Evolutionary conservation across 352 stramenopile species (phyloP).

Genomic region (Poterioochromonas sp.): DNA sequence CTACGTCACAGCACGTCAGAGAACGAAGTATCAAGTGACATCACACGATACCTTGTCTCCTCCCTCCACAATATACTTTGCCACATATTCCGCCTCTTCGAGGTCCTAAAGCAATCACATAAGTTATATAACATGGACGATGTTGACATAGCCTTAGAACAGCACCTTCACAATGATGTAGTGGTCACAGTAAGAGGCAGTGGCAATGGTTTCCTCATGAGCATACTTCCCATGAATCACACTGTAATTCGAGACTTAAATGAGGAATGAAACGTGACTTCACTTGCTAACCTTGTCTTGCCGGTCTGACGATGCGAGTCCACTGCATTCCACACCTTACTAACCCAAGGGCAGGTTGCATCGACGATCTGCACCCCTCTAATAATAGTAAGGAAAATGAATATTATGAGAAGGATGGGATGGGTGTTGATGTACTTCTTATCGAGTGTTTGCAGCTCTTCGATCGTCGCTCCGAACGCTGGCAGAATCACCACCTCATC

Average conservation of each 20-base stretch:
- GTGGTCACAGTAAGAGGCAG: conserved; percentile 60
- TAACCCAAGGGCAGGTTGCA: conserved; percentile 72
- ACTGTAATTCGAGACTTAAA: conserved; percentile 49
- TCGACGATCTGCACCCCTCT: conserved; percentile 65
- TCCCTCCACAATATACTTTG: conserved; percentile 64
- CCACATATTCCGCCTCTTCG: conserved; percentile 67
- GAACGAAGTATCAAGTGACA: neutral
- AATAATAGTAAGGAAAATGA: neutral
- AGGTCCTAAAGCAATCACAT: conserved; percentile 46
- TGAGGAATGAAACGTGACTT: neutral
- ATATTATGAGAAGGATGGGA: neutral
- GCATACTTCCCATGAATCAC: conserved; percentile 72
- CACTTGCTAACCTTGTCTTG: conserved; percentile 15
- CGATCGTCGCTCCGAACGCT: conserved; percentile 62
- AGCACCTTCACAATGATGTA: conserved; percentile 66
- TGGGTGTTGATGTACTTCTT: conserved; percentile 45
- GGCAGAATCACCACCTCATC: conserved; percentile 72
- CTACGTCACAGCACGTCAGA: too few species aligned
- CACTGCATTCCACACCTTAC: conserved; percentile 73
- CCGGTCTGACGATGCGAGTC: conserved; percentile 59
- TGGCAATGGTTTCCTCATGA: conserved; percentile 71
- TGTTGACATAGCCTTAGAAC: too few species aligned
- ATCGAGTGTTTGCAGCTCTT: conserved; percentile 68
- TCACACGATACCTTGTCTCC: conserved; percentile 52
- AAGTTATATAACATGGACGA: too few species aligned